Evolutionary conservation across 2,329 filamentous ascomycete genomes (phyloP), one percentile per base, ranked within the genome.

Genomic region (Beauveria australis): DNA sequence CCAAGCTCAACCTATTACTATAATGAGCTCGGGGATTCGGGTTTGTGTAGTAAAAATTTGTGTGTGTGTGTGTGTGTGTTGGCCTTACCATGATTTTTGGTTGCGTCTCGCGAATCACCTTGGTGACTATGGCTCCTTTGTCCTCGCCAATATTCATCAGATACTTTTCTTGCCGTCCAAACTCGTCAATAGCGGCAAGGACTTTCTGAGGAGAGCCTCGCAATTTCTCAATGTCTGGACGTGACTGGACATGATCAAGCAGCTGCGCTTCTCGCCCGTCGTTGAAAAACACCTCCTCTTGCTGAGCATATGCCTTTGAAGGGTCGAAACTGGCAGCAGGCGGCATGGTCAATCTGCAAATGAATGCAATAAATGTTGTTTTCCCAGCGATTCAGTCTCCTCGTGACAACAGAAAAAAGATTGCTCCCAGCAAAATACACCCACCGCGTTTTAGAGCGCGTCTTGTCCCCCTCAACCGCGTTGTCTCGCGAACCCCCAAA

Each of bases 101-200:
- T 70, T 87, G 89, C 53, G 80, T 75, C 64, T 88, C 77, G 22
- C 77, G 76, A 62, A 94, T 92, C 44, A 92, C 72, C 33, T 88
- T 79, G 9, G 81, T 81, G 1, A 93, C 83, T 58, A 91, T 87
- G 63, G 79, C 80, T 52, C 88, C 89, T 74, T 94, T 94, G 68
- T 85, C 79, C 65, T 86, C 80, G 46, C 90, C 89, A 2, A 94
- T 84, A 65, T 92, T 93, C 87, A 93, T 93, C 56, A 93, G 80
- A 64, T 87, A 89, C 70, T 87, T 89, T 83, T 79, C 3, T 81
- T 85, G 53, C 16, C 66, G 67, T 19, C 68, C 75, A 66, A 73
- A 93, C 57, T 88, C 82, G 67, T 93, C 88, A 70, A 93, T 91
- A 30, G 83, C 83, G 28, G 79, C 77, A 0, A 92, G 77, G 1